Evolutionary conservation across 2,329 filamentous ascomycete genomes (phyloP).

Genomic region (Gremmenia infestans): DNA sequence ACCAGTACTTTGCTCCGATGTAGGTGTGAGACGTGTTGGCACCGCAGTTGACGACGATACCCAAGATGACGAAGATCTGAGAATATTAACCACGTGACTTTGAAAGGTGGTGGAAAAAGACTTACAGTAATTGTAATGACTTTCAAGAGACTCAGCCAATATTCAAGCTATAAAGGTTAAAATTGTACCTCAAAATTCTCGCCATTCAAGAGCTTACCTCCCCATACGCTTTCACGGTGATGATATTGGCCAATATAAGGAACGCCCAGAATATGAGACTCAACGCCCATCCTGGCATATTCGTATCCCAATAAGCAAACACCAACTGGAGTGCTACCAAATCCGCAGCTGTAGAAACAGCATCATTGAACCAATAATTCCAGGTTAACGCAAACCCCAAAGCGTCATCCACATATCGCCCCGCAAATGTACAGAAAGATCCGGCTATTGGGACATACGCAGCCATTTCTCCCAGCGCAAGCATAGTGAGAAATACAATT

Average conservation of each 20-base stretch:
- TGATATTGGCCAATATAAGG: slow-evolving; percentile 47
- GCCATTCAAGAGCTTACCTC: slow-evolving; percentile 35
- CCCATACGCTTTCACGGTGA: slow-evolving; percentile 50
- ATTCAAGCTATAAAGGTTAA: slow-evolving; percentile 39
- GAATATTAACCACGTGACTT: neutral
- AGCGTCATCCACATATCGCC: slow-evolving; percentile 48
- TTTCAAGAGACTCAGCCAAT: slow-evolving; percentile 52
- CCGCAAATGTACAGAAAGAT: slow-evolving; percentile 51
- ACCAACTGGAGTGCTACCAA: slow-evolving; percentile 54
- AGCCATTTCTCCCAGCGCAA: slow-evolving; percentile 56
- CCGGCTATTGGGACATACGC: slow-evolving; percentile 51
- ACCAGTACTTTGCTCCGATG: slow-evolving; percentile 55
- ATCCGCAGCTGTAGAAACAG: slow-evolving; percentile 54
- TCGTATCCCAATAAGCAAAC: slow-evolving; percentile 56
- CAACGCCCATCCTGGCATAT: slow-evolving; percentile 58
- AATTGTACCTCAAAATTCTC: neutral
- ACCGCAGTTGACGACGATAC: slow-evolving; percentile 55
- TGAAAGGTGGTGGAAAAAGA: neutral
- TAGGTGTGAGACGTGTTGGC: slow-evolving; percentile 49
- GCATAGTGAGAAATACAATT: slow-evolving; percentile 56
- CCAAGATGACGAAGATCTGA: slow-evolving; percentile 57
- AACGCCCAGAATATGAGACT: slow-evolving; percentile 57
- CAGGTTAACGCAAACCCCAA: slow-evolving; percentile 49
- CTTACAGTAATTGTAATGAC: slow-evolving; percentile 45
- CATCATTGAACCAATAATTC: slow-evolving; percentile 65